Evolutionary conservation across 140 eudicot genomes (phyloP), one percentile per base, ranked within the genome.

Genomic region (Cichorium intybus): DNA sequence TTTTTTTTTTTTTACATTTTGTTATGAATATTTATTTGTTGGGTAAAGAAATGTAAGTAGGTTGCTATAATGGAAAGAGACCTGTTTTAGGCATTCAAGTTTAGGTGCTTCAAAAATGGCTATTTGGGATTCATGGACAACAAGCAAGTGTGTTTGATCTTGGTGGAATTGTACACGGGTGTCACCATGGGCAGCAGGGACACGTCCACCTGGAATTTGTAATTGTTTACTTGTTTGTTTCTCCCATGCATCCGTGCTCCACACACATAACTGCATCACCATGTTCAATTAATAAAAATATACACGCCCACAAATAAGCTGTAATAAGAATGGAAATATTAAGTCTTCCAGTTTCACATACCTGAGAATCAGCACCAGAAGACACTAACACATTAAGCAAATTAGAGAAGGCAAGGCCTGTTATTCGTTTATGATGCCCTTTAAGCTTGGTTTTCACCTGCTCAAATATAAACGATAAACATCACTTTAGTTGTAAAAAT

Each of bases 361-460:
- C 96, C 85, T 77, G 93, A 82, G 93, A 79, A 84, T 87, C 96
- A 54, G 93, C 96, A 50, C 84, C 96, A 3, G 96, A 79, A 46
- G 96, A 87, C 48, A 84, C 79, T 31, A 87, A 79, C 52, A 87
- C 79, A 61, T 81, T 84, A 35, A 87, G 86, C 61, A 70, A 74
- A 65, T 79, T 81, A 12, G 96, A 87, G 65, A 87, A 87, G 14
- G 92, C 86, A 0, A 87, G 92, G 29, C 96, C 89, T 16, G 92
- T 87, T 23, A 88, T 73, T 70, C 85, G 69, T 64, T 84, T 84
- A 56, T 80, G 83, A 73, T 84, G 96, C 34, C 96, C 92, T 77
- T 65, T 84, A 53, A 87, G 87, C 73, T 81, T 87, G 54, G 77
- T 70, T 74, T 81, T 88, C 17, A 88, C 96, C 96, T 88, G 79